phyloP scores from a whole-genome alignment of 129 eudicot species.

The Rutidosis leptorrhynchoides region DNA sequence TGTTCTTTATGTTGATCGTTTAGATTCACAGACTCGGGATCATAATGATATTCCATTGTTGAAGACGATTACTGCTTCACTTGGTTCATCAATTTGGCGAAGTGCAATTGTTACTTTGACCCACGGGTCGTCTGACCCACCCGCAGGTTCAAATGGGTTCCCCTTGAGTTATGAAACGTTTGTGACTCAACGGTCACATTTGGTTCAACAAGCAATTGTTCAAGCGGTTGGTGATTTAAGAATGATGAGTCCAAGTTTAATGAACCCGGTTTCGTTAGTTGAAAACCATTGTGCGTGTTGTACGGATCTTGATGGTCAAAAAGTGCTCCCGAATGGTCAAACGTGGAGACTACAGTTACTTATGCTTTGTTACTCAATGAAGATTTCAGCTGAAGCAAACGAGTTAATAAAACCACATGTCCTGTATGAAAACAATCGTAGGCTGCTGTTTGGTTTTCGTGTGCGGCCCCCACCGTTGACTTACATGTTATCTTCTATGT shows the following conservation, averaged over 20 bases:
- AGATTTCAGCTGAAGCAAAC: conserved; percentile 82
- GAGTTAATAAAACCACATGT: conserved; percentile 69
- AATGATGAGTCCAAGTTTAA: conserved; percentile 82
- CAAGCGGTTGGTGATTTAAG: conserved; percentile 84
- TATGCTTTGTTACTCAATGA: conserved; percentile 80
- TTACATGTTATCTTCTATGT: conserved; percentile 81
- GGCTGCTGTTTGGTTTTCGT: conserved; percentile 90
- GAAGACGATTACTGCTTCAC: conserved; percentile 52
- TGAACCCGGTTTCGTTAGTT: conserved; percentile 81
- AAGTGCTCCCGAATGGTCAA: conserved; percentile 91
- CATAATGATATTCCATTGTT: conserved; percentile 81
- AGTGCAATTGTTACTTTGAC: conserved; percentile 82
- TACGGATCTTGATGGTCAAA: conserved; percentile 84
- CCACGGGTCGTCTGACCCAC: conserved; percentile 93
- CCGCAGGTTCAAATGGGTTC: conserved; percentile 89
- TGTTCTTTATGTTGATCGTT: conserved; percentile 81
- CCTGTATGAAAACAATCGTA: conserved; percentile 71
- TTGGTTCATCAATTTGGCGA: conserved; percentile 83
- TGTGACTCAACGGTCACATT: conserved; percentile 83
- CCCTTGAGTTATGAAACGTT: conserved; percentile 89
- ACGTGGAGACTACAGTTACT: conserved; percentile 82
- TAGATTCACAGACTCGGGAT: conserved; percentile 86
- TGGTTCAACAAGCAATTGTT: conserved; percentile 85
- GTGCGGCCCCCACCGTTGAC: conserved; percentile 80
- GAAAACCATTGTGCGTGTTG: conserved; percentile 94